phyloP scores from a whole-genome alignment of 2,329 filamentous ascomycete species.

The Neofusicoccum parvum region DNA sequence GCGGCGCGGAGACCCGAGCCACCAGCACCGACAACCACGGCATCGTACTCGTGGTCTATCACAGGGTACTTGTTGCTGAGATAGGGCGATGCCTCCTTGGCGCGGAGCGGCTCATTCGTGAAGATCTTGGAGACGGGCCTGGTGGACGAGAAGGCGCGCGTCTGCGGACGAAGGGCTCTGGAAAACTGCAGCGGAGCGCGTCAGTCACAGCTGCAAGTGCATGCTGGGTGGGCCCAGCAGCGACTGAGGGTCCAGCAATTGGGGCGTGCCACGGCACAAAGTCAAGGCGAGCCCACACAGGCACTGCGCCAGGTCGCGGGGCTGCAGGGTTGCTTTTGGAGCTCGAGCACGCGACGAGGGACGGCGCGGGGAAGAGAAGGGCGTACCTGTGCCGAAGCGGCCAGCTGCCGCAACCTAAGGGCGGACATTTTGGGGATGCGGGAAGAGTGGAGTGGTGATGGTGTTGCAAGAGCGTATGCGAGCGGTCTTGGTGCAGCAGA shows the following conservation, averaged over 20 bases:
- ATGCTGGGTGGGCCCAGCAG: not conserved
- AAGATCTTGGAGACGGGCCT: constrained; percentile 82
- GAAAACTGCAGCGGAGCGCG: constrained; percentile 59
- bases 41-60: constrained; percentile 99
- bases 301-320: constrained; percentile 3
- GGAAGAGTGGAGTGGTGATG: constrained; percentile 16
- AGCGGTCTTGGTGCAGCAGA: constrained; percentile 4
- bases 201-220: not conserved
- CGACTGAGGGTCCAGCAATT: not conserved
- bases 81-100: constrained; percentile 88
- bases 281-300: not conserved
- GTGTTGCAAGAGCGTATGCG: constrained; percentile 17
- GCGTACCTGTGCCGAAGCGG: constrained; percentile 20
- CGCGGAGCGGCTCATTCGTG: constrained; percentile 80
- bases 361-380: not conserved
- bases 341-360: constrained; percentile 1
- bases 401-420: constrained; percentile 22
- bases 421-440: constrained; percentile 18
- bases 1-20: constrained; percentile 80
- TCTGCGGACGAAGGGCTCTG: constrained; percentile 63
- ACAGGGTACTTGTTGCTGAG: constrained; percentile 91
- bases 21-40: constrained; percentile 86
- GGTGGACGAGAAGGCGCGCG: constrained; percentile 84
- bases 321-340: not conserved
- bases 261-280: not conserved